Evolutionary conservation across 129 eudicot species (phyloP).

Genomic region (Escallonia rubra): DNA sequence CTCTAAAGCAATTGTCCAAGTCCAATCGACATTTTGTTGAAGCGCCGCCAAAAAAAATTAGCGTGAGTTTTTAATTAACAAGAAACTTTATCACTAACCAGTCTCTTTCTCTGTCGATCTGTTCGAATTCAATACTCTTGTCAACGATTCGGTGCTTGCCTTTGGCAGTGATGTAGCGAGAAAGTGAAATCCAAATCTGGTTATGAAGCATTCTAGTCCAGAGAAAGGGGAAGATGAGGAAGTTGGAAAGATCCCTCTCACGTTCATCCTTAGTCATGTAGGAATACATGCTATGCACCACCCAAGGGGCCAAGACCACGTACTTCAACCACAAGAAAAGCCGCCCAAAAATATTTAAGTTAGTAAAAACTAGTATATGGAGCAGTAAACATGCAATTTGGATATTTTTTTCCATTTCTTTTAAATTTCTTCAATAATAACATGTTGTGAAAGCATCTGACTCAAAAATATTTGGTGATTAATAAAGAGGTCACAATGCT

Average conservation of each 20-base stretch:
- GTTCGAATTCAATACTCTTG: conserved; percentile 51
- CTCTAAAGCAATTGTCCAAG: too few relatives aligned
- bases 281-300: conserved; percentile 24
- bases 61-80: too few relatives aligned
- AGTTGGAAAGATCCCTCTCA: conserved; percentile 18
- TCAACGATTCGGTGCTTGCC: conserved; percentile 58
- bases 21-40: too few relatives aligned
- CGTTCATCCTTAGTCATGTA: conserved; percentile 18
- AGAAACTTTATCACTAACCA: conserved; percentile 24
- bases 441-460: too few relatives aligned
- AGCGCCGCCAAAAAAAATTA: too few relatives aligned
- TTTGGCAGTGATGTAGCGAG: conserved; percentile 53
- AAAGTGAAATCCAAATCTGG: conserved; percentile 54
- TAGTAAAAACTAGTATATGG: too few relatives aligned
- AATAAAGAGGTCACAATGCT: too few relatives aligned
- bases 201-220: conserved; percentile 42
- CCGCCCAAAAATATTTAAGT: too few relatives aligned
- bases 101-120: conserved; percentile 58
- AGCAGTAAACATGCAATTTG: too few relatives aligned
- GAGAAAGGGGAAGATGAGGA: conserved; percentile 32
- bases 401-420: too few relatives aligned
- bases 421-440: too few relatives aligned
- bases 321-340: conserved; percentile 23
- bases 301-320: conserved; percentile 45
- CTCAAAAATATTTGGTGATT: too few relatives aligned